These are phyloP conservation scores for Epichloe aotearoae DNA, from an alignment of 2,329 filamentous ascomycete species.

Conservation along the genomic window DNA sequence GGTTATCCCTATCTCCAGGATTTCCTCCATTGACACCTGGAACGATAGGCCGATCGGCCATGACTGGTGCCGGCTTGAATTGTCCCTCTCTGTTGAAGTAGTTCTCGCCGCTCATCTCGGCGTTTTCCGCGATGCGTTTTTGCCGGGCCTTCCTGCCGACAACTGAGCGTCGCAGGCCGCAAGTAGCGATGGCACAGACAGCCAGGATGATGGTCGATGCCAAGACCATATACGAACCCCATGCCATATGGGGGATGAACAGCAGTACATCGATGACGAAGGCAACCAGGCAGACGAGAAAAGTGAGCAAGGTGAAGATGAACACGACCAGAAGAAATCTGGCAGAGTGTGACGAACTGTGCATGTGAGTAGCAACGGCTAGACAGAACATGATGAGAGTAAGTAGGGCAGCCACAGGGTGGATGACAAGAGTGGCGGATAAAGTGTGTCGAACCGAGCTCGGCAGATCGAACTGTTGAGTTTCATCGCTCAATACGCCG, in stretches of 20 bases:
- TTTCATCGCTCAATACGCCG: conserved; percentile 11
- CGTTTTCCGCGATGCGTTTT: conserved; percentile 82
- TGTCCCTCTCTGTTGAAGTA: conserved; percentile 65
- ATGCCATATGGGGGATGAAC: conserved; percentile 86
- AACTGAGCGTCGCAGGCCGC: conserved; percentile 85
- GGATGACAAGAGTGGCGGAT: conserved; percentile 82
- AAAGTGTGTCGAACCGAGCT: conserved; percentile 44
- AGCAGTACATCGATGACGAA: conserved; percentile 90
- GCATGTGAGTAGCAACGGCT: conserved; percentile 70
- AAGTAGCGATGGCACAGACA: conserved; percentile 72
- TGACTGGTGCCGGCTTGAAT: conserved; percentile 30
- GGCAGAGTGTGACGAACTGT: conserved; percentile 77
- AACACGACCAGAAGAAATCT: conserved; percentile 76
- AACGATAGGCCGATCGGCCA: conserved; percentile 42
- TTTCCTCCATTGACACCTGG: conserved; percentile 44
- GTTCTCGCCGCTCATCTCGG: conserved; percentile 92
- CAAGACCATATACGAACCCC: conserved; percentile 89
- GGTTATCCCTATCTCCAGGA: conserved; percentile 31
- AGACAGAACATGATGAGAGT: conserved; percentile 75
- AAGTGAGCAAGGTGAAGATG: conserved; percentile 73
- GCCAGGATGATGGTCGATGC: conserved; percentile 78
- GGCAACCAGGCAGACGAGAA: conserved; percentile 70
- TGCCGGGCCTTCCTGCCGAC: conserved; percentile 88
- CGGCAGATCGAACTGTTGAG: conserved; percentile 42
- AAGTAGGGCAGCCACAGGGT: conserved; percentile 78